These are phyloP conservation scores for Tolypocladium inflatum DNA, from an alignment of 2,329 filamentous ascomycete species.

Conservation along the genomic window DNA sequence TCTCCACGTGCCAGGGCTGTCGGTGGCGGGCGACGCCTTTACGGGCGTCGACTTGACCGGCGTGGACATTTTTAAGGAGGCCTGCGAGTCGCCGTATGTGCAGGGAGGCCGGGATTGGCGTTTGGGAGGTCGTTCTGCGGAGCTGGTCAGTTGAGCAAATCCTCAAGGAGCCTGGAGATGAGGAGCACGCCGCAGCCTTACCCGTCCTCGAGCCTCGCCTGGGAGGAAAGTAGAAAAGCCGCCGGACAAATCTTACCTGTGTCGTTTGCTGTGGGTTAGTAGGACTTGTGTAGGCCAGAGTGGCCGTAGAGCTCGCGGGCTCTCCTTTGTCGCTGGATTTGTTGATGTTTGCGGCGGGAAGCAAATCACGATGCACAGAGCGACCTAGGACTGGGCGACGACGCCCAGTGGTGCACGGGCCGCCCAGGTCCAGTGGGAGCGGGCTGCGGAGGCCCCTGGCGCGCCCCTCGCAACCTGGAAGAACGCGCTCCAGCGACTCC, in stretches of 20 bases:
- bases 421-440: background rate
- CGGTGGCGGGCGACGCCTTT: slow-evolving; percentile 28
- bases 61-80: slow-evolving; percentile 16
- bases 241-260: background rate
- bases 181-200: background rate
- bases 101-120: background rate
- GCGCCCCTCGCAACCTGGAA: background rate
- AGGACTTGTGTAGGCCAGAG: slow-evolving; percentile 15
- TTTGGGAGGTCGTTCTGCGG: background rate
- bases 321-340: slow-evolving; percentile 15
- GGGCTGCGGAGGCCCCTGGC: background rate
- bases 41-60: slow-evolving; percentile 27
- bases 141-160: background rate
- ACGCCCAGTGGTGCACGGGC: slow-evolving; percentile 4
- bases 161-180: background rate
- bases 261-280: slow-evolving; percentile 20
- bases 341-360: slow-evolving; percentile 19
- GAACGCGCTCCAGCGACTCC: background rate
- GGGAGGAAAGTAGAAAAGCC: background rate
- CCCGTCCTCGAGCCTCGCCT: background rate
- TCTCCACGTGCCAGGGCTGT: slow-evolving; percentile 74
- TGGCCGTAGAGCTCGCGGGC: slow-evolving; percentile 17
- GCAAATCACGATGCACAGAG: background rate
- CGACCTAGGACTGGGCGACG: slow-evolving; percentile 4
- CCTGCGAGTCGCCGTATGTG: background rate